Evolutionary conservation across 2,329 filamentous ascomycete species (phyloP).

Genomic region (Cladophialophora chaetospira): DNA sequence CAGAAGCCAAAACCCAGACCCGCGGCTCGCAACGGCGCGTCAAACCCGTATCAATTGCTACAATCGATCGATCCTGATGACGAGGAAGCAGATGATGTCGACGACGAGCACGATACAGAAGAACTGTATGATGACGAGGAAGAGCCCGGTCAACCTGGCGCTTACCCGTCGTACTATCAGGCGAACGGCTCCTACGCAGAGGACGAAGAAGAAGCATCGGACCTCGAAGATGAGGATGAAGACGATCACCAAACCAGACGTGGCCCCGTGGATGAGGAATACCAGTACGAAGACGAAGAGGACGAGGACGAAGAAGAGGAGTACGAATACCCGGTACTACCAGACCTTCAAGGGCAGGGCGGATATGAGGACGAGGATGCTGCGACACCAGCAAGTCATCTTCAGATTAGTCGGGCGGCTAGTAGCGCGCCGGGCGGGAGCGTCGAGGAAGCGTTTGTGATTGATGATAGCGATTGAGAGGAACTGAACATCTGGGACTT

Average conservation of each 20-base stretch:
- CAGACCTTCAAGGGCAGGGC: neutral
- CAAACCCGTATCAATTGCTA: constrained; percentile 10
- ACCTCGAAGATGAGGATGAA: neutral
- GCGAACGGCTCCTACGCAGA: neutral
- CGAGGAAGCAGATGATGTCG: constrained; percentile 8
- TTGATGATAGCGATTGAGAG: constrained; percentile 33
- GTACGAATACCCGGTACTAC: constrained; percentile 6
- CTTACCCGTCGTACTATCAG: neutral
- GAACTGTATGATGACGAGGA: constrained; percentile 12
- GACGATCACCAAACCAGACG: constrained; percentile 1
- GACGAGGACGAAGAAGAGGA: constrained; percentile 16
- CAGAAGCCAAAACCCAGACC: neutral
- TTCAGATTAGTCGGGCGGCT: constrained; percentile 22
- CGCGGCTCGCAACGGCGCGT: neutral
- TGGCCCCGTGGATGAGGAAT: constrained; percentile 7
- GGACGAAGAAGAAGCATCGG: constrained; percentile 15
- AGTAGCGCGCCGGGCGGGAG: constrained; percentile 29
- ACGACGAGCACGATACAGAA: constrained; percentile 13
- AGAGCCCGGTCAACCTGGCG: neutral
- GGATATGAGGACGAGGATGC: constrained; percentile 19
- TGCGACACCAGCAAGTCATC: constrained; percentile 22
- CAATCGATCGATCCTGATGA: constrained; percentile 18
- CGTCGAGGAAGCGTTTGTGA: constrained; percentile 31
- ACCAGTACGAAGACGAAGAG: constrained; percentile 11
- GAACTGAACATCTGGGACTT: neutral